Percentiles rank a stretch among this genome's conserved stretches.
Evolutionary conservation across 805 yeast genomes (phyloP).

Genomic region (Ogataea haglerorum): DNA sequence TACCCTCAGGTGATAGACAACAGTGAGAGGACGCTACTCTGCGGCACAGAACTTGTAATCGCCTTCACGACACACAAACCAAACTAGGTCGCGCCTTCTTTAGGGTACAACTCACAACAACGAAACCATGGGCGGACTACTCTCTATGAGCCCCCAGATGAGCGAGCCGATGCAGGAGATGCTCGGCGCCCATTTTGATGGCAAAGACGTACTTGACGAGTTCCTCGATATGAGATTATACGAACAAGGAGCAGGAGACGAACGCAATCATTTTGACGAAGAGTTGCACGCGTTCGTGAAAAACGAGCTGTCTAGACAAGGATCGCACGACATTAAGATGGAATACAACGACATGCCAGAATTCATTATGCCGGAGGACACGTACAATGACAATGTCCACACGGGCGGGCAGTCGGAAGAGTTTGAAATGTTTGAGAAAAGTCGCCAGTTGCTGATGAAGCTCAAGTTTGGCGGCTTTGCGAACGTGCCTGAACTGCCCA

Average conservation of each 20-base stretch:
- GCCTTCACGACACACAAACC: background rate
- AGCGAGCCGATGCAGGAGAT: slow-evolving; percentile 18
- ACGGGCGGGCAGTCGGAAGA: slow-evolving; percentile 21
- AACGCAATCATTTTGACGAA: slow-evolving; percentile 6
- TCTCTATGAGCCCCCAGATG: slow-evolving; percentile 20
- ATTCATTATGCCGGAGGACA: slow-evolving; percentile 9
- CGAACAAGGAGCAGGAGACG: slow-evolving; percentile 25
- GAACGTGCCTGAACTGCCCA: slow-evolving; percentile 3
- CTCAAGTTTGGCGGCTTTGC: slow-evolving; percentile 47
- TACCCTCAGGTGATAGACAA: background rate
- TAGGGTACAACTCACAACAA: background rate
- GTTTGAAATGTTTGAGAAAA: slow-evolving; percentile 36
- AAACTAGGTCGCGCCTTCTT: background rate
- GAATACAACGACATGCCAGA: slow-evolving; percentile 11
- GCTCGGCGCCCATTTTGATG: slow-evolving; percentile 17
- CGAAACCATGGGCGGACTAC: slow-evolving; percentile 18
- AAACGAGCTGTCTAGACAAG: slow-evolving; percentile 1
- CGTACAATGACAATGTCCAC: slow-evolving; percentile 4
- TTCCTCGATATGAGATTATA: slow-evolving; percentile 52
- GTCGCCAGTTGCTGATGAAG: slow-evolving; percentile 48
- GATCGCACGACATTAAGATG: slow-evolving; percentile 11
- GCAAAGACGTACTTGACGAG: slow-evolving; percentile 54
- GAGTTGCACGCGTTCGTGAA: slow-evolving; percentile 3
- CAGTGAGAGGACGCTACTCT: background rate
- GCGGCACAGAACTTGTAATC: background rate